Conservation (phyloP, 2,329 filamentous ascomycete species). For the Lecanosticta acicola region DNA sequence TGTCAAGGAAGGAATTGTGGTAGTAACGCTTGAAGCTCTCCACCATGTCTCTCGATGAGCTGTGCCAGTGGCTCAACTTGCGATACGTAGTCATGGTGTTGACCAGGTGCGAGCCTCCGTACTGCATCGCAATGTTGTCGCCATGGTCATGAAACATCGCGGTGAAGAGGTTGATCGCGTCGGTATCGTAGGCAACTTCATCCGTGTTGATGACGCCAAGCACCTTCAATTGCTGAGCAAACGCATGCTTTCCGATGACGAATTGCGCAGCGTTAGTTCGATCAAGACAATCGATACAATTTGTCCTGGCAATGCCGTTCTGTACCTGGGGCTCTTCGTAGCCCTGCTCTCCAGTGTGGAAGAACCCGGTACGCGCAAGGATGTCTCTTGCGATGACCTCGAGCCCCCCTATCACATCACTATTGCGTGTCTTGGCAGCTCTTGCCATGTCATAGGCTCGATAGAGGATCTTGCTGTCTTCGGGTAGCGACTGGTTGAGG, state of each 20-base stretch:
- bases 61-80: conserved; percentile 98
- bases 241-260: conserved; percentile 88
- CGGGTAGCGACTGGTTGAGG: conserved; percentile 86
- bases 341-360: conserved; percentile 77
- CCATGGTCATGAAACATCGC: conserved; percentile 97
- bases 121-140: conserved; percentile 95
- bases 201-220: conserved; percentile 78
- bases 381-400: conserved; percentile 87
- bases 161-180: conserved; percentile 92
- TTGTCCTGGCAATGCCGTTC: conserved; percentile 88
- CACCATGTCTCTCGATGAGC: conserved; percentile 95
- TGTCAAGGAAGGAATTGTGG: conserved; percentile 96
- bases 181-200: conserved; percentile 84
- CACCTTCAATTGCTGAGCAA: conserved; percentile 87
- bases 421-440: conserved; percentile 81
- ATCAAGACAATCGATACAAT: conserved; percentile 96
- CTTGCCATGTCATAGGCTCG: conserved; percentile 98
- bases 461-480: conserved; percentile 80
- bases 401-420: conserved; percentile 89
- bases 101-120: conserved; percentile 92
- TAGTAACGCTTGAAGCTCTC: conserved; percentile 99
- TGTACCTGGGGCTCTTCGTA: conserved; percentile 66
- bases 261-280: conserved; percentile 97
- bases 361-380: conserved; percentile 80
- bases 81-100: conserved; percentile 99